Evolutionary conservation across 2,329 filamentous ascomycete species (phyloP), one percentile per base, ranked within the genome.

Genomic region (Nannizziopsis barbatae): DNA sequence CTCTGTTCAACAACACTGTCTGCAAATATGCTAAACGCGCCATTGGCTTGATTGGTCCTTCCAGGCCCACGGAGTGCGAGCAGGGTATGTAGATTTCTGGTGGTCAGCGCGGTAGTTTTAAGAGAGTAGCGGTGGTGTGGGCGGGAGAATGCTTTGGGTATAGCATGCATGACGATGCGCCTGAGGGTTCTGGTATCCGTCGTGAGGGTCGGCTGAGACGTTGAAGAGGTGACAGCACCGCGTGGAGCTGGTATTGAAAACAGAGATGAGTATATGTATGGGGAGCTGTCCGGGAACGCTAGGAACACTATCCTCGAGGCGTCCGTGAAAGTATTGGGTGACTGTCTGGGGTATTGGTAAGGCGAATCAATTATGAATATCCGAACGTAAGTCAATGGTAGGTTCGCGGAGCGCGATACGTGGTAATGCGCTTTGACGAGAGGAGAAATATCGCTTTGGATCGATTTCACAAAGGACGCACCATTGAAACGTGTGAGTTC

Each of bases 381-480:
- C 44, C 86, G 80, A n/a, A 93, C 68, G 20, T 92, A 72, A 1
- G 85, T 75, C 3, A 92, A 69, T 0, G 84, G 79, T 6, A 70
- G 57, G 1, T 74, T 72, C 46, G 76, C 73, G 46, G 84, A 82
- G n/a, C 82, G 77, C 55, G 84, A 80, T 52, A 92, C 77, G 57
- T 86, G 82, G 63, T 86, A 92, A 65, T 93, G 85, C 4, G 84
- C 84, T 64, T 92, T 93, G 56, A 89, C 77, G 50, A 92, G 76
- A 1, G 86, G 84, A 1, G 86, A 72, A 14, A 88, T 75, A 59
- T 89, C 81, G 36, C 73, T 72, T 56, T 89, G 83, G 1, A 95
- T 76, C 55, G 82, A 83, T 54, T 79, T 77, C 33, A 93, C 71
- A 62, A 94, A 94, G 0, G 83, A 85, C 3, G 84, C 79, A 1